Percentiles rank a stretch among this genome's conserved stretches.
phyloP scores from a whole-genome alignment of 2,329 filamentous ascomycete species.

The Exophiala alcalophila region DNA sequence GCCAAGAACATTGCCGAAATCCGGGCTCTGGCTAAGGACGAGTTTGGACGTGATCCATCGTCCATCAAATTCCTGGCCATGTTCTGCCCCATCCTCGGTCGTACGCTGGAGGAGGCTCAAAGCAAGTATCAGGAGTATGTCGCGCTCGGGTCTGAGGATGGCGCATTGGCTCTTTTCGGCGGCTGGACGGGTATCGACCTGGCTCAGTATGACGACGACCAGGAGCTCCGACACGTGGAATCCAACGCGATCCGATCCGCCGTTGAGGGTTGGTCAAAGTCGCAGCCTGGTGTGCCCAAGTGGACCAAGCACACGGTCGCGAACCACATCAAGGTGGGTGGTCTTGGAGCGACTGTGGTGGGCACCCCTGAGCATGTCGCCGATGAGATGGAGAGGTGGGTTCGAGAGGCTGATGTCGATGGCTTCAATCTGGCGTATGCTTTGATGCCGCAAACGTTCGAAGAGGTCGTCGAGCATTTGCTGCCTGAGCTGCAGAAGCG shows the following conservation, averaged over 20 bases:
- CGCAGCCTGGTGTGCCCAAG: conserved; percentile 28
- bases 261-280: conserved; percentile 16
- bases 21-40: conserved; percentile 48
- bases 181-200: conserved; percentile 62
- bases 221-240: conserved; percentile 56
- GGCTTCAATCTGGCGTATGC: conserved; percentile 69
- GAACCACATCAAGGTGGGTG: conserved; percentile 48
- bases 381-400: conserved; percentile 65
- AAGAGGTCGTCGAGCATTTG: conserved; percentile 64
- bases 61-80: conserved; percentile 56
- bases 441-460: conserved; percentile 65
- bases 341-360: conserved; percentile 48
- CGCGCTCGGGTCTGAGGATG: conserved; percentile 52
- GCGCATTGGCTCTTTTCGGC: conserved; percentile 54
- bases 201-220: conserved; percentile 55
- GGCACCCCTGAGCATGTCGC: conserved; percentile 63
- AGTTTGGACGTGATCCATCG: conserved; percentile 54
- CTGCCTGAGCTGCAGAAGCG: conserved; percentile 57
- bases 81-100: conserved; percentile 49
- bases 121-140: conserved; percentile 51
- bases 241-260: conserved; percentile 50
- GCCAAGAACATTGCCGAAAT: conserved; percentile 50
- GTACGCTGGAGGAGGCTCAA: conserved; percentile 52
- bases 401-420: conserved; percentile 66
- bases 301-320: conserved; percentile 42